Percentiles rank a stretch among this genome's conserved stretches.
phyloP scores from a whole-genome alignment of 2,329 filamentous ascomycete genomes.

The Ambrosiella xylebori region DNA sequence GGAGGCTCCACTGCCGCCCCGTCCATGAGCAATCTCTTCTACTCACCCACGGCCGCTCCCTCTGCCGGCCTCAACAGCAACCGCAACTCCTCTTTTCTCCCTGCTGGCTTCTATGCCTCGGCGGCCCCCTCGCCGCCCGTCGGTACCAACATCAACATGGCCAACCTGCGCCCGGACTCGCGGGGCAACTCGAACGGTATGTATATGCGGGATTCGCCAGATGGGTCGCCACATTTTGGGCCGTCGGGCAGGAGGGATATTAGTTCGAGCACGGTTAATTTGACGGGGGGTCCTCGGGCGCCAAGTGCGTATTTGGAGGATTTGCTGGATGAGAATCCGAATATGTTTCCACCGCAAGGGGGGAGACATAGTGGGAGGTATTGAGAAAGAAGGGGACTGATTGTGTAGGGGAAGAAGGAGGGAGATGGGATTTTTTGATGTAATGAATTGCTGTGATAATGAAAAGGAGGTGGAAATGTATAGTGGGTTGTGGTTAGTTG shows the following conservation, averaged over 20 bases:
- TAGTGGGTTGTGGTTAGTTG: background rate
- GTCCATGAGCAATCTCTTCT: conserved; percentile 66
- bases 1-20: conserved; percentile 37
- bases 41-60: conserved; percentile 71
- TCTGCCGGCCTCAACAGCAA: conserved; percentile 44
- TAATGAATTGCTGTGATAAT: background rate
- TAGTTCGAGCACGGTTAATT: conserved; percentile 50
- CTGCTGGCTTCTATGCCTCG: conserved; percentile 78
- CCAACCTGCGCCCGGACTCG: conserved; percentile 43
- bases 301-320: conserved; percentile 86
- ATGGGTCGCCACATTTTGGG: conserved; percentile 43
- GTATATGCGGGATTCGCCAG: conserved; percentile 34
- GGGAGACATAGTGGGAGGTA: conserved; percentile 2
- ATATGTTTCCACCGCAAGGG: conserved; percentile 25
- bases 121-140: conserved; percentile 35
- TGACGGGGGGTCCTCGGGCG: conserved; percentile 41
- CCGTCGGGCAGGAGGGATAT: conserved; percentile 27
- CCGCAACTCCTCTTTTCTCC: conserved; percentile 66
- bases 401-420: background rate
- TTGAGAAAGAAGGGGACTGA: background rate
- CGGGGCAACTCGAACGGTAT: conserved; percentile 26
- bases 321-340: conserved; percentile 59
- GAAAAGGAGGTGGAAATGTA: background rate
- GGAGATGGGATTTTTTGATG: background rate
- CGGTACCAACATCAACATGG: conserved; percentile 39